Percentiles rank a stretch among this genome's conserved stretches.
phyloP scores from a whole-genome alignment of 495 filamentous ascomycete species.

The Penicillium daleae region DNA sequence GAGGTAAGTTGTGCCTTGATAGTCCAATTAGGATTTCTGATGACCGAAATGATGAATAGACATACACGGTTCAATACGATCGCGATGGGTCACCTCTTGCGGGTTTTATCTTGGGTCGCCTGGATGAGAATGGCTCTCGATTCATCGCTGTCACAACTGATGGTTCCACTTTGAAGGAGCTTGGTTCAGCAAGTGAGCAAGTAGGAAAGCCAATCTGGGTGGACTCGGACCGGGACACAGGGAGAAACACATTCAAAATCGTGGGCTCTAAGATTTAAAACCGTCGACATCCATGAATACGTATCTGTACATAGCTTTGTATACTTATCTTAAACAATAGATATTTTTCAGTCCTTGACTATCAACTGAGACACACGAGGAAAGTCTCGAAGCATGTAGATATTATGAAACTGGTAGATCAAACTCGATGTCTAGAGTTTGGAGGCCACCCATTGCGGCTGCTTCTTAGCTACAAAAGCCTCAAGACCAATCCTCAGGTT shows the following conservation, averaged over 20 bases:
- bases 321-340: no score
- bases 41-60: constrained; percentile 34
- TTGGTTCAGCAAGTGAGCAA: not conserved
- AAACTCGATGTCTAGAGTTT: not conserved
- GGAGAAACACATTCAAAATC: constrained; percentile 6
- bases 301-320: not conserved
- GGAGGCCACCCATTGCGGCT: constrained; percentile 60
- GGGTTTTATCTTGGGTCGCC: constrained; percentile 1
- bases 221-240: not conserved
- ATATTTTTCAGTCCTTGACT: no score
- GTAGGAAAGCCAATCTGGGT: constrained; percentile 1
- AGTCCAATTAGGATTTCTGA: not conserved
- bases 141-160: constrained; percentile 4
- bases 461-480: constrained; percentile 76
- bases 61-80: constrained; percentile 57
- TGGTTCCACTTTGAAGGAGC: not conserved
- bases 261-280: not conserved
- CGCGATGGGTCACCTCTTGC: constrained; percentile 39
- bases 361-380: not conserved
- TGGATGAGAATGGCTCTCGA: constrained; percentile 2
- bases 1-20: constrained; percentile 42
- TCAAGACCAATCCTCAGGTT: constrained; percentile 75
- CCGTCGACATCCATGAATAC: not conserved
- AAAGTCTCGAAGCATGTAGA: not conserved
- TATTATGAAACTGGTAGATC: not conserved